These are phyloP conservation scores for Nevesoporus exiguus DNA, from an alignment of 768 basidiomycete species.

Conservation along the genomic window DNA sequence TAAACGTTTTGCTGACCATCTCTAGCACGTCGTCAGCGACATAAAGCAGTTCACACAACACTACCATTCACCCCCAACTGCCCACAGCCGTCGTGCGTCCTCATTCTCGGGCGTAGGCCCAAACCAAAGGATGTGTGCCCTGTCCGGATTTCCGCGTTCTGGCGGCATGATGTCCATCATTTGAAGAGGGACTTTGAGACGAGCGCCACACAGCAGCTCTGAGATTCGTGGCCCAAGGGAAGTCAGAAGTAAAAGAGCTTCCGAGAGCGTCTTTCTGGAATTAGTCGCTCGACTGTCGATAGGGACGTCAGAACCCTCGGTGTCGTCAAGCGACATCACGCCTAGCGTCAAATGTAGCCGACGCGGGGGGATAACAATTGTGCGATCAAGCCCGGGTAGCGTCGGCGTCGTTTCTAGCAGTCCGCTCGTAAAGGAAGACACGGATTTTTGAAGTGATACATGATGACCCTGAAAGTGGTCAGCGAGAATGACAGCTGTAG, in stretches of 20 bases:
- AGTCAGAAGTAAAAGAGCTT: constrained; percentile 43
- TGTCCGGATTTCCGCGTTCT: constrained; percentile 31
- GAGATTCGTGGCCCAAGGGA: constrained; percentile 39
- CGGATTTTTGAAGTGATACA: constrained; percentile 31
- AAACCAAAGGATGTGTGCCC: constrained; percentile 56
- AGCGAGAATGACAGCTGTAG: constrained; percentile 14
- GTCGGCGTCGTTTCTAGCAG: constrained; percentile 25
- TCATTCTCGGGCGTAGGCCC: constrained; percentile 42
- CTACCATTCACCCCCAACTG: constrained; percentile 35
- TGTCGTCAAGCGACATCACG: constrained; percentile 56
- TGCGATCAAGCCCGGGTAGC: constrained; percentile 52
- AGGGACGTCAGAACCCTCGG: neutral
- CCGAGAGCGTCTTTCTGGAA: constrained; percentile 32
- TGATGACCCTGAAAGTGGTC: constrained; percentile 39
- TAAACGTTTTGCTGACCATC: constrained; percentile 40
- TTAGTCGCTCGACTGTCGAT: neutral
- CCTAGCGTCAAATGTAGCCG: constrained; percentile 74
- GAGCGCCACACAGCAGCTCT: constrained; percentile 34
- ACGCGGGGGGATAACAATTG: constrained; percentile 52
- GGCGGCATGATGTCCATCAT: constrained; percentile 50
- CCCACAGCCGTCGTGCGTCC: constrained; percentile 28
- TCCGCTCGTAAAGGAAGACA: constrained; percentile 37
- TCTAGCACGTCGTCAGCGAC: constrained; percentile 30
- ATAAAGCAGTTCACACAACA: neutral
- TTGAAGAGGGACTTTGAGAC: constrained; percentile 42